Percentiles rank a stretch among this genome's conserved stretches.
Evolutionary conservation across 306 rosid genomes (phyloP).

Genomic region (Castanopsis chinensis): DNA sequence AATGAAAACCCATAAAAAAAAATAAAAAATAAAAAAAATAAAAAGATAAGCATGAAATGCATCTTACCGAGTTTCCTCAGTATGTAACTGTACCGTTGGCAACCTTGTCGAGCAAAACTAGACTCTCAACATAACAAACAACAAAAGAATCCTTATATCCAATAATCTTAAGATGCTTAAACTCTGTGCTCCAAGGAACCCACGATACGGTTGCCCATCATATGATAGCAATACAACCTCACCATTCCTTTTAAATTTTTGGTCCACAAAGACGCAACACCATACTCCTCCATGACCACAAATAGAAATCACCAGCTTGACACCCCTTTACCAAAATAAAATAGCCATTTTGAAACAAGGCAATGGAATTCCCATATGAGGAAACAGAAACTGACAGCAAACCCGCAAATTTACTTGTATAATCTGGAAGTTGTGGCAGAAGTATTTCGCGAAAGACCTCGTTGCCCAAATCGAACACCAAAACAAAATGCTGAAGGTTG

Average conservation of each 20-base stretch:
- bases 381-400: not conserved
- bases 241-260: constrained; percentile 11
- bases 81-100: too few species aligned
- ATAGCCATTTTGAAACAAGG: not conserved
- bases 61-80: too few species aligned
- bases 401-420: too few species aligned
- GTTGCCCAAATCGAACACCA: constrained; percentile 20
- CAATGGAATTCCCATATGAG: constrained; percentile 11
- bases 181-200: not conserved
- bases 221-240: constrained; percentile 7
- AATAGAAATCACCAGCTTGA: not conserved
- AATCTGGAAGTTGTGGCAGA: constrained; percentile 4
- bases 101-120: too few species aligned
- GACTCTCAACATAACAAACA: constrained; percentile 30
- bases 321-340: too few species aligned
- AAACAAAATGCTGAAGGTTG: not conserved
- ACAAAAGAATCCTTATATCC: not conserved
- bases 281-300: constrained; percentile 37
- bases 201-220: not conserved
- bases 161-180: constrained; percentile 12
- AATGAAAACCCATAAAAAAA: not conserved
- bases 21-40: too few species aligned
- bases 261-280: constrained; percentile 26
- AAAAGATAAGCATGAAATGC: too few species aligned
- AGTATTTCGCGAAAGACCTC: constrained; percentile 23